phyloP scores from a whole-genome alignment of 2,329 filamentous ascomycete genomes.

The Colletotrichum tofieldiae region DNA sequence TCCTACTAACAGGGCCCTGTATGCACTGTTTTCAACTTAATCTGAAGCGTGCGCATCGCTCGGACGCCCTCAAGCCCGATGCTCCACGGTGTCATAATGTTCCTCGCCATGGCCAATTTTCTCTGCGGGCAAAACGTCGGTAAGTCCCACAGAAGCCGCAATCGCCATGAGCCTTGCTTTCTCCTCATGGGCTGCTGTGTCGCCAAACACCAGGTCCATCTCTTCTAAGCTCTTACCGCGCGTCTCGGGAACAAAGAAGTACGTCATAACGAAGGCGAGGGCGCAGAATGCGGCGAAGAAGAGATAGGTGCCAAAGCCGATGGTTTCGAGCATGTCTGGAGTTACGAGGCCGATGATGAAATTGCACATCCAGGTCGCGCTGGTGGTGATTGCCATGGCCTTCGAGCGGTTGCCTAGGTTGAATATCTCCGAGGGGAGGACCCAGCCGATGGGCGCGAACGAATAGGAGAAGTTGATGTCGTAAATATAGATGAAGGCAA shows the following conservation, averaged over 20 bases:
- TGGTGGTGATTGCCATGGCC: slow-evolving; percentile 72
- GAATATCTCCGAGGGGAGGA: slow-evolving; percentile 72
- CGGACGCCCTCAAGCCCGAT: not conserved
- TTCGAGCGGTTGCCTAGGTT: slow-evolving; percentile 71
- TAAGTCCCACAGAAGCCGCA: slow-evolving; percentile 48
- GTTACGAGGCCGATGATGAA: slow-evolving; percentile 56
- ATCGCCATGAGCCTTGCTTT: slow-evolving; percentile 48
- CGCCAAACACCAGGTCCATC: slow-evolving; percentile 64
- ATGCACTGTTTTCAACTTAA: not conserved
- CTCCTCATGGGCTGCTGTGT: slow-evolving; percentile 54
- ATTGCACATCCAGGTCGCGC: slow-evolving; percentile 73
- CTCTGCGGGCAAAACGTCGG: slow-evolving; percentile 19
- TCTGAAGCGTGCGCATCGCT: not conserved
- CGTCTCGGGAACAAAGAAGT: slow-evolving; percentile 72
- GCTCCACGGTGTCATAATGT: not conserved
- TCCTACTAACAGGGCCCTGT: not conserved
- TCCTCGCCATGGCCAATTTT: not conserved
- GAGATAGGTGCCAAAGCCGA: slow-evolving; percentile 68
- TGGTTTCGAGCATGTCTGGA: slow-evolving; percentile 69
- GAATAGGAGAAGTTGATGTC: slow-evolving; percentile 55
- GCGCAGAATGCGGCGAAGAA: slow-evolving; percentile 72
- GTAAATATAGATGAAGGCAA: slow-evolving; percentile 72
- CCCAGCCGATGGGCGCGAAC: slow-evolving; percentile 67
- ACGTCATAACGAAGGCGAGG: slow-evolving; percentile 64
- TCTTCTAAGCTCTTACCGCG: slow-evolving; percentile 69